Conservation (phyloP, 371 early-diverging fungal species). For the Rhizopus delemar region DNA sequence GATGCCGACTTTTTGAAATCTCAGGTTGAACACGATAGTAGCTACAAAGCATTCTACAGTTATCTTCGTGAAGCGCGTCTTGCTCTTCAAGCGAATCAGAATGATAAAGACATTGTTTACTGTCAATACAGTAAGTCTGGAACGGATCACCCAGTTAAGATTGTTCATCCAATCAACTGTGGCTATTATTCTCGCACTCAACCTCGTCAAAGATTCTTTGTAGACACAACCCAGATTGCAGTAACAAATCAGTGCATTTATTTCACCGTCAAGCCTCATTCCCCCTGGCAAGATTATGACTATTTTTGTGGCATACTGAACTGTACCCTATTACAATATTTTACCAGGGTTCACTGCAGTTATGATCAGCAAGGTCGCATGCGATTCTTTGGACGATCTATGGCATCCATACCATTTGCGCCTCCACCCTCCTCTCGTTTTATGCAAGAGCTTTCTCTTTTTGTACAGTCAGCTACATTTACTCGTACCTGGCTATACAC, state of each 20-base stretch:
- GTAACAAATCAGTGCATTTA: conserved; percentile 68
- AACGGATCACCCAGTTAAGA: conserved; percentile 52
- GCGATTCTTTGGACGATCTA: conserved; percentile 60
- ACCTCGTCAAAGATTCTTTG: conserved; percentile 61
- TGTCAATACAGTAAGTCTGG: conserved; percentile 64
- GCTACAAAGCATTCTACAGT: conserved; percentile 29
- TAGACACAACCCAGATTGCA: conserved; percentile 38
- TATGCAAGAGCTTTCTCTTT: conserved; percentile 16
- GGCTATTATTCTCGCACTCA: conserved; percentile 64
- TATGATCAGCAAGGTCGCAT: conserved; percentile 68
- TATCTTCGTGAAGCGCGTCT: conserved; percentile 49
- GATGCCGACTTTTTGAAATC: conserved; percentile 44
- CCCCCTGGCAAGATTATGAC: conserved; percentile 29
- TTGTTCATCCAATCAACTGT: conserved; percentile 68
- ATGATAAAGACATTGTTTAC: conserved; percentile 47
- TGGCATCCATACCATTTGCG: conserved; percentile 68
- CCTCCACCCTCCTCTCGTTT: conserved; percentile 30
- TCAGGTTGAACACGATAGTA: conserved; percentile 23
- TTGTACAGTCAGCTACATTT: conserved; percentile 25
- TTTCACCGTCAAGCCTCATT: conserved; percentile 44
- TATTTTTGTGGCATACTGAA: conserved; percentile 62
- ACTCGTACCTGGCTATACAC: conserved; percentile 27
- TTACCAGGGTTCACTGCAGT: conserved; percentile 53
- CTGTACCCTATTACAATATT: conserved; percentile 57
- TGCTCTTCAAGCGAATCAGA: conserved; percentile 44